Conservation (phyloP, 331 rosid genomes). For the Phaseolus coccineus region DNA sequence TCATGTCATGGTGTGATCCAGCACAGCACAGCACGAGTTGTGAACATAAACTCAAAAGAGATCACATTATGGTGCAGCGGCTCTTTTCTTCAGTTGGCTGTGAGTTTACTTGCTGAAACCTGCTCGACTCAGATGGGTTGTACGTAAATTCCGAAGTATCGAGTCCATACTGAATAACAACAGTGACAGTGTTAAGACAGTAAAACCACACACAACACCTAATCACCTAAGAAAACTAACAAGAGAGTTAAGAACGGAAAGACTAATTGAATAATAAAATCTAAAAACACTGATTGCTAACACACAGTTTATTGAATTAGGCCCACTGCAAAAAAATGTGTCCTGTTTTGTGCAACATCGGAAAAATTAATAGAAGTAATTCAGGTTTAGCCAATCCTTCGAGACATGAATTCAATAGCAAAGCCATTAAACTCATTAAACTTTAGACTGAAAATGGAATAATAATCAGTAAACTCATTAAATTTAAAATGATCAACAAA, state of each 20-base stretch:
- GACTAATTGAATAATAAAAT: not conserved
- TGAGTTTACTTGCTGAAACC: conserved; percentile 72
- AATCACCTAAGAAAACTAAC: conserved; percentile 13
- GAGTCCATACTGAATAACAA: conserved; percentile 60
- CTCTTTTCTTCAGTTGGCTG: conserved; percentile 95
- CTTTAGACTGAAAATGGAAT: conserved; percentile 2
- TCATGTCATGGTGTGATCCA: conserved; percentile 35
- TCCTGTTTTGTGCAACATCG: too few relatives aligned
- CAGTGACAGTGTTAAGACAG: conserved; percentile 34
- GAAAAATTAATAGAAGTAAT: too few relatives aligned
- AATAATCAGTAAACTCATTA: conserved; percentile 21
- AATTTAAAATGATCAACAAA: conserved; percentile 12
- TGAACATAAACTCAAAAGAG: conserved; percentile 46
- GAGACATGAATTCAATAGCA: conserved; percentile 29
- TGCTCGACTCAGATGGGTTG: conserved; percentile 88
- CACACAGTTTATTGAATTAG: too few relatives aligned
- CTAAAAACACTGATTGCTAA: not conserved
- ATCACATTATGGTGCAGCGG: conserved; percentile 89
- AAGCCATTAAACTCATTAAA: too few relatives aligned
- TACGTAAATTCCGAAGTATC: conserved; percentile 94
- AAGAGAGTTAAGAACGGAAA: conserved; percentile 14
- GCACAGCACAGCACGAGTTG: conserved; percentile 19
- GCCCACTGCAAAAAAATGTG: too few relatives aligned
- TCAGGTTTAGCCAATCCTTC: too few relatives aligned
- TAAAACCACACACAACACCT: conserved; percentile 22